Evolutionary conservation across 2,329 filamentous ascomycete genomes (phyloP).

Genomic region (Emmonsiellopsis sp.): DNA sequence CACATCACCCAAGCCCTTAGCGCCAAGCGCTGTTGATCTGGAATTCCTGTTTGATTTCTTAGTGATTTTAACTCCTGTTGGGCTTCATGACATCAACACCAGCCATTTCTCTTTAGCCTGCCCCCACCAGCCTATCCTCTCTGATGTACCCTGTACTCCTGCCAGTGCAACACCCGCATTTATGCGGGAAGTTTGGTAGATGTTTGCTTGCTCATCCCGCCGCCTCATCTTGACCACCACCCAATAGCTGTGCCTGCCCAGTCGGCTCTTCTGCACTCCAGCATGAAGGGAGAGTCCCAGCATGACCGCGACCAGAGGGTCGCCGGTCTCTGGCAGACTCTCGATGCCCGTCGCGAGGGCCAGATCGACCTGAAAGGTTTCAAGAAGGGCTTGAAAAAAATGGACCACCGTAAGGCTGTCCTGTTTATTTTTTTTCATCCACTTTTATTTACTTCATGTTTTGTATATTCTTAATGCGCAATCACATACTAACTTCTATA

Average conservation of each 20-base stretch:
- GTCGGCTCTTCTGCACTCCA: constrained; percentile 14
- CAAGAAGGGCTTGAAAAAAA: constrained; percentile 72
- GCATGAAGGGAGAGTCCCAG: constrained; percentile 66
- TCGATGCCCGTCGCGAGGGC: constrained; percentile 68
- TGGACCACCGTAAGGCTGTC: constrained; percentile 72
- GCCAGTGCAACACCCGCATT: constrained; percentile 7
- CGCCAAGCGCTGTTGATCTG: too few relatives aligned
- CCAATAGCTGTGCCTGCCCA: not conserved
- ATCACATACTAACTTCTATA: constrained; percentile 8
- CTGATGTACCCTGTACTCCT: constrained; percentile 11
- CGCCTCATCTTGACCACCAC: not conserved
- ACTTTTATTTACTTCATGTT: constrained; percentile 14
- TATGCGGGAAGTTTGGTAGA: constrained; percentile 7
- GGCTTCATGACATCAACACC: not conserved
- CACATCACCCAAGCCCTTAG: too few relatives aligned
- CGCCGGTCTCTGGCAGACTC: constrained; percentile 70
- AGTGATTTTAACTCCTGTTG: too few relatives aligned
- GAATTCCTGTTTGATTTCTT: too few relatives aligned
- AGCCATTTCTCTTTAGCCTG: not conserved
- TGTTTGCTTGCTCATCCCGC: constrained; percentile 10
- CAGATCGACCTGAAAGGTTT: constrained; percentile 77
- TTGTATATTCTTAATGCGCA: not conserved
- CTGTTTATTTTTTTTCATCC: constrained; percentile 5
- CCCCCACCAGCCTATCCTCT: not conserved
- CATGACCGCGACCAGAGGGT: constrained; percentile 73